These are phyloP conservation scores for Vaccinium myrtillus DNA, from an alignment of 148 eudicot genomes.

Conservation along the genomic window DNA sequence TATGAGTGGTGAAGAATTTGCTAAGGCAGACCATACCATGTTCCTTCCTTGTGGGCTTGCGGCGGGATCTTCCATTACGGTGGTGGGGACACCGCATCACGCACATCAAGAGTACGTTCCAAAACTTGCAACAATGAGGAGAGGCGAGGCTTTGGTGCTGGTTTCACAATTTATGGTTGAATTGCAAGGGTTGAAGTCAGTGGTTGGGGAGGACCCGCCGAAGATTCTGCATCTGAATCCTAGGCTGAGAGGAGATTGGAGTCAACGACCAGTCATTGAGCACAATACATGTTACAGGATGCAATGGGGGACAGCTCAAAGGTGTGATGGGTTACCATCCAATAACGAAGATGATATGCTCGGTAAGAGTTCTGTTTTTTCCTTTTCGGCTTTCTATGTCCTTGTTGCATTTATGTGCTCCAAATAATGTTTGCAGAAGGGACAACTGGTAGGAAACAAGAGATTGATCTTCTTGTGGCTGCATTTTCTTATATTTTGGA, in stretches of 20 bases:
- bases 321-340: slow-evolving; percentile 85
- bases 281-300: slow-evolving; percentile 93
- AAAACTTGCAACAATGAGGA: slow-evolving; percentile 53
- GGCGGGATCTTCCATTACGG: slow-evolving; percentile 87
- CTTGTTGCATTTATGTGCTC: slow-evolving; percentile 5
- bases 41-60: slow-evolving; percentile 95
- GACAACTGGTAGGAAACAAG: neutral
- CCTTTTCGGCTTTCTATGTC: slow-evolving; percentile 1
- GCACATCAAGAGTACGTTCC: slow-evolving; percentile 90
- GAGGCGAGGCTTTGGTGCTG: slow-evolving; percentile 46
- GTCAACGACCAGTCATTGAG: slow-evolving; percentile 77
- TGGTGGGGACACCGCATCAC: slow-evolving; percentile 75
- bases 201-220: slow-evolving; percentile 93
- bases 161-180: slow-evolving; percentile 95
- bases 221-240: slow-evolving; percentile 95
- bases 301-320: slow-evolving; percentile 96
- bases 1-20: slow-evolving; percentile 55
- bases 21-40: slow-evolving; percentile 49
- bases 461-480: neutral
- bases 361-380: slow-evolving; percentile 45
- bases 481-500: neutral
- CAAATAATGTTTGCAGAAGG: neutral
- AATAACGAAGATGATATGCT: slow-evolving; percentile 65
- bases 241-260: slow-evolving; percentile 96
- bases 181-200: slow-evolving; percentile 90